Percentiles rank a stretch among this genome's conserved stretches.
These are phyloP conservation scores for Xylaria sp. DNA, from an alignment of 2,329 filamentous ascomycete species.

Conservation along the genomic window DNA sequence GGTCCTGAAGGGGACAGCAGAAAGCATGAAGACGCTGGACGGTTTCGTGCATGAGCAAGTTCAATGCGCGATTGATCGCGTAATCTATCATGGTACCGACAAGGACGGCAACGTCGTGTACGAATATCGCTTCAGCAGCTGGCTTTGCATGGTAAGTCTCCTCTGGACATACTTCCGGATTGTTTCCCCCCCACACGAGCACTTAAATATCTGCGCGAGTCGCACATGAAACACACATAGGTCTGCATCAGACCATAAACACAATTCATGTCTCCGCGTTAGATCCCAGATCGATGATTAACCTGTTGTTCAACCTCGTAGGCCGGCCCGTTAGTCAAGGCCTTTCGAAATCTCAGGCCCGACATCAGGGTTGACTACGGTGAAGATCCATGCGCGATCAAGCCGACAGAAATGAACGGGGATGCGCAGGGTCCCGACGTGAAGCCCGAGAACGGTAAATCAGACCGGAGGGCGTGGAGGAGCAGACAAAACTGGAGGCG, in stretches of 20 bases:
- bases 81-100: slow-evolving; percentile 13
- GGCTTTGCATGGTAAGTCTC: slow-evolving; percentile 23
- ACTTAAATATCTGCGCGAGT: too few species aligned
- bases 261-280: neutral
- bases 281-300: neutral
- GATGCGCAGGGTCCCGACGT: too few species aligned
- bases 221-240: neutral
- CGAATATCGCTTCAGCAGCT: slow-evolving; percentile 31
- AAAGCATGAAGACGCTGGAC: slow-evolving; percentile 4
- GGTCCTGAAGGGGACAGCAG: slow-evolving; percentile 8
- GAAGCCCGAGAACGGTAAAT: too few species aligned
- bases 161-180: neutral
- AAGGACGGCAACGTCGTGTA: slow-evolving; percentile 1
- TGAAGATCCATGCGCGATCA: slow-evolving; percentile 28
- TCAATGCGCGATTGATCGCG: slow-evolving; percentile 23
- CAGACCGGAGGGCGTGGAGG: too few species aligned
- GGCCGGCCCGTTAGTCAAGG: slow-evolving; percentile 30
- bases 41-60: slow-evolving; percentile 13
- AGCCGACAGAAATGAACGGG: neutral
- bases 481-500: neutral
- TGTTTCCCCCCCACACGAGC: too few species aligned
- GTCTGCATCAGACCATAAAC: neutral
- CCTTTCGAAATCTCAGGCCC: slow-evolving; percentile 10
- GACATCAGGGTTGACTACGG: slow-evolving; percentile 21
- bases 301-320: neutral